phyloP scores from a whole-genome alignment of 441 rosid genomes.

The Populus hybrid region DNA sequence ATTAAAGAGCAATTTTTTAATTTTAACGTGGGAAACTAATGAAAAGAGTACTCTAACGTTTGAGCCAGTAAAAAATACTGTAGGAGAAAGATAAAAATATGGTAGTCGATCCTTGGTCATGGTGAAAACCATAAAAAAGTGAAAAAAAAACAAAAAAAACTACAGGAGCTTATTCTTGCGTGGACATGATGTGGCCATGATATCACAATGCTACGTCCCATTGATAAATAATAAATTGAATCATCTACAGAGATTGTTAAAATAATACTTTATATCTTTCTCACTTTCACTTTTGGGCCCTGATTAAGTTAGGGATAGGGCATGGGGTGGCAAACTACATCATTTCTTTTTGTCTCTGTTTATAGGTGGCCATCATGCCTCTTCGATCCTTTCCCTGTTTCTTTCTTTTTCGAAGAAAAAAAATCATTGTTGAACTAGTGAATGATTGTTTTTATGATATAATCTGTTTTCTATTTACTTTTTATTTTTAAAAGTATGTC shows the following conservation, averaged over 20 bases:
- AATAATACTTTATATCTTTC: not conserved
- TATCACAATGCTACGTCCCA: conserved; percentile 26
- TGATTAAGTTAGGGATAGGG: conserved; percentile 22
- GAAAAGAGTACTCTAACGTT: no score
- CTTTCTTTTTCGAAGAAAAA: not conserved
- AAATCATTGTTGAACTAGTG: no score
- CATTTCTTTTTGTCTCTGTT: conserved; percentile 60
- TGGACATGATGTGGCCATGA: conserved; percentile 37
- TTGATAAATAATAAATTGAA: conserved; percentile 16
- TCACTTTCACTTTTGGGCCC: conserved; percentile 39
- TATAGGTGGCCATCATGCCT: conserved; percentile 39
- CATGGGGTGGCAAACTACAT: conserved; percentile 51
- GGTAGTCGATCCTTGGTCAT: not conserved
- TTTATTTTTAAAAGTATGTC: no score
- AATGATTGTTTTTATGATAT: no score
- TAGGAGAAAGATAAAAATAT: no score
- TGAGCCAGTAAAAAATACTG: no score
- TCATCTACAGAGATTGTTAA: conserved; percentile 12
- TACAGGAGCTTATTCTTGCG: conserved; percentile 22
- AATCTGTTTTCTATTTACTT: no score
- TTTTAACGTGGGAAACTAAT: no score
- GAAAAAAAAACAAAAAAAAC: no score
- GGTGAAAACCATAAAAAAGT: not conserved
- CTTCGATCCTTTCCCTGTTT: conserved; percentile 12
- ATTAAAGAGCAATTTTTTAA: no score